Percentiles rank a stretch among this genome's conserved stretches.
phyloP scores from a whole-genome alignment of 2,329 filamentous ascomycete genomes.

The Rhynchosporium secalis region DNA sequence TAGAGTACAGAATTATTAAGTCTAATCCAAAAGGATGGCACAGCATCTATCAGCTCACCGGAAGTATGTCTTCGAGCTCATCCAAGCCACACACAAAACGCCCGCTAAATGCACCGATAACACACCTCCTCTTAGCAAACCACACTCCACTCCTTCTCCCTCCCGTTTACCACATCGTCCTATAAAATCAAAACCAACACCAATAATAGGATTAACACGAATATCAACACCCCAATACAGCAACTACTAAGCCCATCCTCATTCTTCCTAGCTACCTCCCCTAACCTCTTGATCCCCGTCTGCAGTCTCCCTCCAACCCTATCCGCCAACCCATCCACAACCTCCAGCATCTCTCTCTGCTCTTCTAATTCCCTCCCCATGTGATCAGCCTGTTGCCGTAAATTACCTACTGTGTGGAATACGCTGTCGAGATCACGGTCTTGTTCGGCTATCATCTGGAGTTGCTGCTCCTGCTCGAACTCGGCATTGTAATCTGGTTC shows the following conservation, averaged over 20 bases:
- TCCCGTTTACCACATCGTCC: background rate
- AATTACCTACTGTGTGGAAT: constrained; percentile 86
- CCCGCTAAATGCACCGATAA: background rate
- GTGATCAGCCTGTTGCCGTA: constrained; percentile 86
- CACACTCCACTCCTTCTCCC: background rate
- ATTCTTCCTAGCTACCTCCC: constrained; percentile 81
- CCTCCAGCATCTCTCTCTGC: constrained; percentile 84
- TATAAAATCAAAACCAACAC: constrained; percentile 70
- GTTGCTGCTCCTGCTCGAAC: constrained; percentile 89
- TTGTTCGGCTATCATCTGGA: constrained; percentile 91
- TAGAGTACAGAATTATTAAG: too few species aligned
- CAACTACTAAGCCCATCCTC: constrained; percentile 88
- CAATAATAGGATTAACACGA: constrained; percentile 83
- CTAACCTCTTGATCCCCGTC: constrained; percentile 83
- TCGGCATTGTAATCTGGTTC: constrained; percentile 61
- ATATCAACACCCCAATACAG: constrained; percentile 85
- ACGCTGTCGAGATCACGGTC: constrained; percentile 91
- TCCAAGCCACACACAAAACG: background rate
- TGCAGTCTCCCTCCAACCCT: constrained; percentile 83
- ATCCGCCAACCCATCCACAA: constrained; percentile 81
- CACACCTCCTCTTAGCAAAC: too few species aligned
- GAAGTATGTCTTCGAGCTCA: background rate
- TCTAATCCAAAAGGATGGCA: too few species aligned
- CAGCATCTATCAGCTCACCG: background rate
- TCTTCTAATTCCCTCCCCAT: constrained; percentile 98